Percentiles rank a stretch among this genome's conserved stretches.
Evolutionary conservation across 345 rosid genomes (phyloP).

Genomic region (Linum usitatissimum): DNA sequence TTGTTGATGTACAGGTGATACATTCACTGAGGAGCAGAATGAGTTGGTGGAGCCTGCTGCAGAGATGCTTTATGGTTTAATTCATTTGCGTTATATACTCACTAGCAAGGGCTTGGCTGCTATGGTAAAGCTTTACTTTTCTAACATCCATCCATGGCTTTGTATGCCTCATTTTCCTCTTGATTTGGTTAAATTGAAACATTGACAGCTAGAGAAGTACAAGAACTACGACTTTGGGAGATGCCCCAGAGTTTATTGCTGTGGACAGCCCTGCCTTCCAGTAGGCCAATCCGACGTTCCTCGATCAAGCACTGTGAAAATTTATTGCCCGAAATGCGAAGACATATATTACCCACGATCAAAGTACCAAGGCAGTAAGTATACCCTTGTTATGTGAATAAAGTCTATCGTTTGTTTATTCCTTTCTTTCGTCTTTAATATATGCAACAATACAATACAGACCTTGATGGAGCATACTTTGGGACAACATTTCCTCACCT

Average conservation of each 20-base stretch:
- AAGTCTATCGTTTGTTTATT: too few relatives aligned
- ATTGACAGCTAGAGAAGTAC: slow-evolving; percentile 55
- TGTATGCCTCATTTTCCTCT: not conserved
- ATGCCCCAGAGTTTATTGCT: slow-evolving; percentile 96
- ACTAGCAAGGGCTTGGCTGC: slow-evolving; percentile 92
- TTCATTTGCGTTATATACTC: slow-evolving; percentile 82
- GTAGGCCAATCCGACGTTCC: slow-evolving; percentile 98
- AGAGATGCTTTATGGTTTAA: slow-evolving; percentile 92
- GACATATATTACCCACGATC: slow-evolving; percentile 89
- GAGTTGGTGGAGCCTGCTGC: slow-evolving; percentile 97
- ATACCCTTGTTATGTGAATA: slow-evolving; percentile 32
- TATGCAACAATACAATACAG: slow-evolving; percentile 20
- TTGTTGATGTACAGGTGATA: slow-evolving; percentile 49
- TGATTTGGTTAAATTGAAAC: slow-evolving; percentile 12
- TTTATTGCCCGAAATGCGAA: slow-evolving; percentile 88
- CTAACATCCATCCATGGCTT: not conserved
- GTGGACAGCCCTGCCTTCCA: slow-evolving; percentile 98
- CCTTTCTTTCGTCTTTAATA: not conserved
- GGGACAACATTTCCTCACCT: slow-evolving; percentile 93
- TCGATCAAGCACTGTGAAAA: slow-evolving; percentile 18
- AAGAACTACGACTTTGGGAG: slow-evolving; percentile 91
- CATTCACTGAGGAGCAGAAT: slow-evolving; percentile 91
- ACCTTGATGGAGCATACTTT: slow-evolving; percentile 93
- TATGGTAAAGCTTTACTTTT: slow-evolving; percentile 41
- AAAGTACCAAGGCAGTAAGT: slow-evolving; percentile 87